These are phyloP conservation scores for Myochromella boudieri DNA, from an alignment of 768 basidiomycete genomes.

Conservation along the genomic window DNA sequence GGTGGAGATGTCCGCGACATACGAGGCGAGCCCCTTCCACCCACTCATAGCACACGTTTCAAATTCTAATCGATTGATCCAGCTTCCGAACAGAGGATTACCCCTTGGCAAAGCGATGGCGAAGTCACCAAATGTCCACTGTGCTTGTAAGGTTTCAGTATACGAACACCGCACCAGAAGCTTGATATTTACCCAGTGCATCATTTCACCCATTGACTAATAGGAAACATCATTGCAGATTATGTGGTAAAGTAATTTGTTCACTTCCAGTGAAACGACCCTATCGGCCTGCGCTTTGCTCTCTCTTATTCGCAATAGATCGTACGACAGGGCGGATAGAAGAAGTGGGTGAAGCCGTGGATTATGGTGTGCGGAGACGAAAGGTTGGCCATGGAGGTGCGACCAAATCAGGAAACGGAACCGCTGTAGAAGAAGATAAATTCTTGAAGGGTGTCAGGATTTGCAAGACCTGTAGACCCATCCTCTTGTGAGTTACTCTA, in stretches of 20 bases:
- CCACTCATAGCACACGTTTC: slow-evolving; percentile 5
- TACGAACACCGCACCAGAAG: neutral
- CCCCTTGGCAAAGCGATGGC: slow-evolving; percentile 91
- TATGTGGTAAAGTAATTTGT: slow-evolving; percentile 92
- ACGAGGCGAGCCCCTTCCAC: slow-evolving; percentile 50
- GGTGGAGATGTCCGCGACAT: slow-evolving; percentile 59
- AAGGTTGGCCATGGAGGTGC: slow-evolving; percentile 29
- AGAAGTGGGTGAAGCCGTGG: slow-evolving; percentile 80
- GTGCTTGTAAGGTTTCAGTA: slow-evolving; percentile 59
- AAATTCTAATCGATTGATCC: neutral
- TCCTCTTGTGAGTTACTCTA: slow-evolving; percentile 62
- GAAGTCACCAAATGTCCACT: slow-evolving; percentile 78
- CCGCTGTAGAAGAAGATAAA: slow-evolving; percentile 65
- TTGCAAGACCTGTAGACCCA: slow-evolving; percentile 80
- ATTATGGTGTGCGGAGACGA: slow-evolving; percentile 73
- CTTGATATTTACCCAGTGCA: slow-evolving; percentile 34
- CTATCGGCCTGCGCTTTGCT: slow-evolving; percentile 68
- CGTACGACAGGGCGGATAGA: slow-evolving; percentile 74
- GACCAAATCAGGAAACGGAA: slow-evolving; percentile 36
- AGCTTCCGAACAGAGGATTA: slow-evolving; percentile 89
- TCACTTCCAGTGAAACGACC: slow-evolving; percentile 78
- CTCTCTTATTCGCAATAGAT: slow-evolving; percentile 85
- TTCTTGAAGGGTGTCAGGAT: slow-evolving; percentile 88
- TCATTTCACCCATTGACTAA: slow-evolving; percentile 90
- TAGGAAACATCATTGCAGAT: slow-evolving; percentile 93